Conservation (phyloP, 2,329 filamentous ascomycete genomes). For the Fusarium drepaniforme region DNA sequence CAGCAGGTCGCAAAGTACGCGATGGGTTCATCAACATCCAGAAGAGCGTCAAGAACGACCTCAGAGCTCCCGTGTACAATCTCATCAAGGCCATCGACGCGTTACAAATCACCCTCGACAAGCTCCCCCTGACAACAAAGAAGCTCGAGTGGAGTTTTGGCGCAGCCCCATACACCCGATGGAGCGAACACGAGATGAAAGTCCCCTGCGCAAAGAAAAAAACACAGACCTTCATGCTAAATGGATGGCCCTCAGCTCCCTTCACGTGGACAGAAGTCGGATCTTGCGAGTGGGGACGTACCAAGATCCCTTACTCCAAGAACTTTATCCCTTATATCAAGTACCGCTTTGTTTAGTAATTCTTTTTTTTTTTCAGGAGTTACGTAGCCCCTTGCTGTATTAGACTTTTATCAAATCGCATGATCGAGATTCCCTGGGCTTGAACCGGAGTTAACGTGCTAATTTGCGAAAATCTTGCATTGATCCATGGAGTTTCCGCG, state of each 20-base stretch:
- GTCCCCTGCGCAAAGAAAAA: slow-evolving; percentile 15
- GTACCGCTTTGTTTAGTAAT: slow-evolving; percentile 9
- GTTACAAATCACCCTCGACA: slow-evolving; percentile 6
- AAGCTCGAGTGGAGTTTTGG: slow-evolving; percentile 16
- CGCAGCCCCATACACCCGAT: slow-evolving; percentile 6
- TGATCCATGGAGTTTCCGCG: not conserved
- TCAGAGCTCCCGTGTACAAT: slow-evolving; percentile 13
- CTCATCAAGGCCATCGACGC: slow-evolving; percentile 24
- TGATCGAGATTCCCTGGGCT: not conserved
- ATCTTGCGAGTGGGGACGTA: slow-evolving; percentile 17
- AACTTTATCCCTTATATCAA: slow-evolving; percentile 22
- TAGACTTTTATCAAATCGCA: not conserved
- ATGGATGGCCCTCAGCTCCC: not conserved
- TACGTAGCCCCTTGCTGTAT: not conserved
- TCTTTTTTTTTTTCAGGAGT: not conserved
- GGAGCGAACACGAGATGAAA: slow-evolving; percentile 14
- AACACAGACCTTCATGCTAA: not conserved
- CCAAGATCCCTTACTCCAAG: slow-evolving; percentile 15
- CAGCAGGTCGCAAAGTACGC: slow-evolving; percentile 4
- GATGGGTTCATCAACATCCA: slow-evolving; percentile 22
- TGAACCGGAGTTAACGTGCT: not conserved
- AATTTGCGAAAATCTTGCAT: not conserved
- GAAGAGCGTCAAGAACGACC: slow-evolving; percentile 18
- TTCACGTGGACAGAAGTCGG: not conserved
- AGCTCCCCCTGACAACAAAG: slow-evolving; percentile 21